Evolutionary conservation across 495 filamentous ascomycete genomes (phyloP), one percentile per base, ranked within the genome.

Genomic region (Penicillium herquei): DNA sequence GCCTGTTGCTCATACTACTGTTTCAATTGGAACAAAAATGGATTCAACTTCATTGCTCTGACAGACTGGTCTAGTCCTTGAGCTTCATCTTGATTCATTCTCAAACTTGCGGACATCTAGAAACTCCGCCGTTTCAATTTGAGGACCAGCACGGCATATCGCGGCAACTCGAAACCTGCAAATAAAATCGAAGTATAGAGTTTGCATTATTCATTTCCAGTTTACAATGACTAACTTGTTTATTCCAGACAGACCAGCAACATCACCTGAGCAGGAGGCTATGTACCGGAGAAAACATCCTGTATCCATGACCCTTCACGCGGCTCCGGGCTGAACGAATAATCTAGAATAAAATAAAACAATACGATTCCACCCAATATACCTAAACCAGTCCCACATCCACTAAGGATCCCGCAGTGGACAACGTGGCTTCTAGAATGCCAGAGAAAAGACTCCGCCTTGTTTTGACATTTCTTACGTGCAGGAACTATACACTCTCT

Each of bases 341-440:
- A 37, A 9, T 37, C 8, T 37, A 37, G 34, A 37, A 13, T 37
- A 37, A 37, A 37, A 9, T 37, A 6, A 32, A 46, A 46, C 3
- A 32, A 26, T 30, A 44, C 10, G 43, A n/a, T 12, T 32, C 43
- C 43, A 46, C 46, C 18, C 43, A 46, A 31, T 37, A 37, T 39
- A 11, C 18, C 17, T 21, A 32, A 49, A 16, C 30, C 45, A 48
- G 31, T 49, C 32, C 16, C 30, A 43, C 34, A 40, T 26, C 55
- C 52, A 58, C 51, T 52, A 44, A 43, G 18, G 52, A 51, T 32
- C 18, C 35, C 21, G 45, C 39, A 21, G 48, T 54, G 42, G 51
- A 47, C 56, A 62, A 65, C 62, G 62, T 65, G 61, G 61, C 61
- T 67, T 67, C 62, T 52, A 64, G 61, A 66, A 59, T 49, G 33